Evolutionary conservation across 306 rosid genomes (phyloP).

Genomic region (Gillenia trifoliata): DNA sequence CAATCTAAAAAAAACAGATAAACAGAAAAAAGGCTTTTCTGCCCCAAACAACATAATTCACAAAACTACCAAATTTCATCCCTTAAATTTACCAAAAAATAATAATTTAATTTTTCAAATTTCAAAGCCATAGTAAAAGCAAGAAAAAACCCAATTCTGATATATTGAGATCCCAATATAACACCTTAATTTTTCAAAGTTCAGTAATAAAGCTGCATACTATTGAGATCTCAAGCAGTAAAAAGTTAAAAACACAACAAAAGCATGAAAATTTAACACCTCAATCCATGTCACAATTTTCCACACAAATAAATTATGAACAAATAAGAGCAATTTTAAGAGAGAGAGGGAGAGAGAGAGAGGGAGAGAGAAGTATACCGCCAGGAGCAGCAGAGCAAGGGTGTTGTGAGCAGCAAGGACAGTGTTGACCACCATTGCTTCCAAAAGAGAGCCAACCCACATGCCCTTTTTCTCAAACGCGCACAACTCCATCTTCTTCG

Average conservation of each 20-base stretch:
- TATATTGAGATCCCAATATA: too few relatives aligned
- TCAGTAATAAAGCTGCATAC: background rate
- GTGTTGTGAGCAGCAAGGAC: constrained; percentile 40
- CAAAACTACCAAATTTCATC: background rate
- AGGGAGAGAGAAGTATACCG: constrained; percentile 24
- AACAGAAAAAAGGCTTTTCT: background rate
- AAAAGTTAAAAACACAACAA: background rate
- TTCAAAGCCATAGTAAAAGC: background rate
- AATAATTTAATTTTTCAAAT: background rate
- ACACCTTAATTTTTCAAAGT: too few relatives aligned
- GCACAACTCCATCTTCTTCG: constrained; percentile 41
- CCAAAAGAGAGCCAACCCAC: constrained; percentile 30
- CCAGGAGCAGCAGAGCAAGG: constrained; percentile 44
- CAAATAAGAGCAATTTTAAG: background rate
- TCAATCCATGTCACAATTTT: background rate
- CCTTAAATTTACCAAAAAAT: background rate
- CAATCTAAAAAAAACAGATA: background rate
- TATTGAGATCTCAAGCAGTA: background rate
- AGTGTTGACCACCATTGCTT: constrained; percentile 40
- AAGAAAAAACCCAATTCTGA: background rate
- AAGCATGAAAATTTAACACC: constrained; percentile 1
- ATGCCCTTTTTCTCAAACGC: constrained; percentile 21
- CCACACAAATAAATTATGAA: background rate
- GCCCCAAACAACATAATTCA: constrained; percentile 10
- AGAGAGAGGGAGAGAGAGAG: background rate